These are phyloP conservation scores for Dipodascus albidus DNA, from an alignment of 805 yeast genomes.

Conservation along the genomic window DNA sequence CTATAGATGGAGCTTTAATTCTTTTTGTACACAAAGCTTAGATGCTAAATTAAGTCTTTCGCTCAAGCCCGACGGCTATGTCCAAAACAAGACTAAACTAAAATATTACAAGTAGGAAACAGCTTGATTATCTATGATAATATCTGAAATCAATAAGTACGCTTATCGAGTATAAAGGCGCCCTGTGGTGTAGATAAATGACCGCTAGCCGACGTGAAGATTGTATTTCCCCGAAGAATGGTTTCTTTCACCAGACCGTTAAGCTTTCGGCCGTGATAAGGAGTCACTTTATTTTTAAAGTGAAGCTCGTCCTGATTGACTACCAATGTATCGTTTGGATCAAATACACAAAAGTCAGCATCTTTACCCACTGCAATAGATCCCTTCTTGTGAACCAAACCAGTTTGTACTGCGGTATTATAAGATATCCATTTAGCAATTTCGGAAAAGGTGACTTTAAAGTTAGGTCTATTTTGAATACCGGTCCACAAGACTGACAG, in stretches of 20 bases:
- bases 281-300: slow-evolving; percentile 83
- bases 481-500: slow-evolving; percentile 72
- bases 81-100: too few relatives aligned
- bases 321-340: slow-evolving; percentile 43
- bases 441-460: slow-evolving; percentile 38
- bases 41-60: too few relatives aligned
- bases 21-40: too few relatives aligned
- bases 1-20: too few relatives aligned
- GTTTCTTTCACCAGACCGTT: slow-evolving; percentile 73
- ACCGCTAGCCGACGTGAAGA: slow-evolving; percentile 32
- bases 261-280: slow-evolving; percentile 62
- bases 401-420: slow-evolving; percentile 81
- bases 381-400: slow-evolving; percentile 65
- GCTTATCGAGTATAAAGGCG: slow-evolving; percentile 38
- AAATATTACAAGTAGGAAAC: too few relatives aligned
- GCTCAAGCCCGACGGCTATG: too few relatives aligned
- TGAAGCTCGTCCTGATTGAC: slow-evolving; percentile 27
- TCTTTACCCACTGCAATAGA: slow-evolving; percentile 61
- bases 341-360: slow-evolving; percentile 82
- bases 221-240: slow-evolving; percentile 60
- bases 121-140: too few relatives aligned
- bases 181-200: slow-evolving; percentile 37
- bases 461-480: slow-evolving; percentile 33
- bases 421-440: slow-evolving; percentile 70
- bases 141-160: slow-evolving; percentile 4